Base-by-base conservation (phyloP, 1,284 basidiomycete species). In the Ceratobasidium sp. region DNA sequence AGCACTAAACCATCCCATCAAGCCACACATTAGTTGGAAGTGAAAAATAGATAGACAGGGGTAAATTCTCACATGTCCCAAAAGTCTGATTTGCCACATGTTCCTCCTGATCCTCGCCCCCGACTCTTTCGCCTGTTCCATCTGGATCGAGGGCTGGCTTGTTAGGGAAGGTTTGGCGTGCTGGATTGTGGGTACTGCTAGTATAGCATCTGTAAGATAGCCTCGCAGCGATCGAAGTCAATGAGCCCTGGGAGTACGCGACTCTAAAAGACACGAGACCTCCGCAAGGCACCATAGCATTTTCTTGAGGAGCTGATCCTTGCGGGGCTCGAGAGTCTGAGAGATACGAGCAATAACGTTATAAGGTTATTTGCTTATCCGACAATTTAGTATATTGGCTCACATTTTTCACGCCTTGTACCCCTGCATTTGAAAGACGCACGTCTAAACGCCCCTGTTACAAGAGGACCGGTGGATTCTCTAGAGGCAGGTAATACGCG, bases 31-130 rank as follows among this genome's bases (percentile, higher is more conserved):
- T 41, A 64, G 35, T 8, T 12, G 62, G 62, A 16, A 57, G 27
- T 33, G 30, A 57, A n/a, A 64, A n/a, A 64, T 44, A 33, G 12
- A 23, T 27, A 44, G 62, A 64, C 41, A 44, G 35, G 35, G 35
- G 41, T 44, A 44, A n/a, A 64, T 27, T 44, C 62, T 64, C 41
- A 64, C 62, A 46, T 64, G n/a, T 64, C 62, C 41, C n/a, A 7
- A 20, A 33, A 41, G 12, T 64, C 33, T 44, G 38, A 46, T 41
- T 46, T 64, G 62, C 38, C 23, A 7, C 41, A 23, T 64, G 27
- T 64, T 64, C 16, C 14, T 20, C 16, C 41, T 64, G 62, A 64
- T 64, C 62, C 38, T 27, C 35, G 12, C 33, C 62, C 20, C 46
- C 41, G 38, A 64, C n/a, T 18, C 55, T 57, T 3, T 12, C 12